A percentile compares a stretch with the other conserved stretches of the same genome.
Evolutionary conservation across 2,329 filamentous ascomycete species (phyloP).

Genomic region (Grosmannia clavigera): DNA sequence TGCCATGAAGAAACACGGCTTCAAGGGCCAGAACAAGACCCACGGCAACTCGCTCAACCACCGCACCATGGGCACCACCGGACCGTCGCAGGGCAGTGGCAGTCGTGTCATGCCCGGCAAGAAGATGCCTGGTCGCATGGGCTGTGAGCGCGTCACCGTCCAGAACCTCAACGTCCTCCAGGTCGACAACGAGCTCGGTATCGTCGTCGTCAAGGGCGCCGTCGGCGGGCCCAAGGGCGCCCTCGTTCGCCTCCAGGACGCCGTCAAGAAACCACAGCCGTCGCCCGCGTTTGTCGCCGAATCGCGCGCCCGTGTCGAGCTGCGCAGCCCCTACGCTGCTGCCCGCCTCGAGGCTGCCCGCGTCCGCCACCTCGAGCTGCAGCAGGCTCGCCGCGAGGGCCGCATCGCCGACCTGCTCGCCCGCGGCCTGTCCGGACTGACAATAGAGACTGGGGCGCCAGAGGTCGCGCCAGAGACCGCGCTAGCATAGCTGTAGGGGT

Average conservation of each 20-base stretch:
- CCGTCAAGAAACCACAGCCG: conserved; percentile 67
- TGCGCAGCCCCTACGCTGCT: conserved; percentile 35
- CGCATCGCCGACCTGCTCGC: conserved; percentile 22
- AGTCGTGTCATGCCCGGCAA: conserved; percentile 90
- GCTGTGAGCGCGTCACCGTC: conserved; percentile 72
- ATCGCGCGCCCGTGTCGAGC: conserved; percentile 28
- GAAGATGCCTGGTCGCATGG: conserved; percentile 97
- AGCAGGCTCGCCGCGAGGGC: conserved; percentile 33
- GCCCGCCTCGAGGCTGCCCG: conserved; percentile 35
- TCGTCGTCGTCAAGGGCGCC: conserved; percentile 76
- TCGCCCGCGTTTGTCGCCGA: conserved; percentile 35
- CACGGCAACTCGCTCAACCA: conserved; percentile 96
- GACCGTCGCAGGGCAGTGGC: conserved; percentile 82
- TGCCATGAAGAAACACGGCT: conserved; percentile 96
- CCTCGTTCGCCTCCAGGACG: conserved; percentile 76
- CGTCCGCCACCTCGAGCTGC: conserved; percentile 39
- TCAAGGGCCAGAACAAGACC: conserved; percentile 74
- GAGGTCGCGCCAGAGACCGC: neutral
- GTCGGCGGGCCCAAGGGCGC: conserved; percentile 83
- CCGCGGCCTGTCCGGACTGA: conserved; percentile 1
- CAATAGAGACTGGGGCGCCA: neutral
- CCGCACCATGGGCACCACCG: conserved; percentile 79
- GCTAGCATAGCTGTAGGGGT: neutral
- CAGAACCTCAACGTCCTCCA: conserved; percentile 86
- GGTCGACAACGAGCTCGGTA: conserved; percentile 75